These are phyloP conservation scores for Podospora australis DNA, from an alignment of 495 filamentous ascomycete species.

Conservation along the genomic window DNA sequence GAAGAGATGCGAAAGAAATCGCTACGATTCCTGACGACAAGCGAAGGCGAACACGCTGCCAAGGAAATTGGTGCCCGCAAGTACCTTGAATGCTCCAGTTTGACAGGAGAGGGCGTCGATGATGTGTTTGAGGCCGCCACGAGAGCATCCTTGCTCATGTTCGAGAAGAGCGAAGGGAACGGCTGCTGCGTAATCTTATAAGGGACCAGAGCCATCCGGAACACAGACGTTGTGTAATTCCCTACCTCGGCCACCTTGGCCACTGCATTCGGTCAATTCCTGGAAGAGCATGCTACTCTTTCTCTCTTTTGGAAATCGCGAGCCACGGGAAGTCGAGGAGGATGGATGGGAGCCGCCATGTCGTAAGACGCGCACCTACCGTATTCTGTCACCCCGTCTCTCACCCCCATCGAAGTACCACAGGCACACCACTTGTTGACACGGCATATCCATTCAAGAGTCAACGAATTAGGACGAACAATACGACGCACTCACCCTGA, in stretches of 20 bases:
- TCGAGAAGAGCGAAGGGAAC: constrained; percentile 75
- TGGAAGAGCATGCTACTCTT: no score
- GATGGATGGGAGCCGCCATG: no score
- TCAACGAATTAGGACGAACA: neutral
- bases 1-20: constrained; percentile 98
- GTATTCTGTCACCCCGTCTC: no score
- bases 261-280: no score
- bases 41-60: constrained; percentile 73
- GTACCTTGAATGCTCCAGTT: constrained; percentile 93
- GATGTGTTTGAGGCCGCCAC: constrained; percentile 99
- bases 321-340: no score
- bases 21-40: constrained; percentile 71
- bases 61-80: constrained; percentile 85
- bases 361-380: no score
- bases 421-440: no score
- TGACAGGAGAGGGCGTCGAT: constrained; percentile 97
- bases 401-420: no score
- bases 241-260: no score
- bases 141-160: constrained; percentile 83
- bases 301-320: no score
- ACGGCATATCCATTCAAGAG: neutral
- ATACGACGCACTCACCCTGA: neutral
- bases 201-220: constrained; percentile 24
- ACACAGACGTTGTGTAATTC: neutral
- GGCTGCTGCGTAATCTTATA: constrained; percentile 92